Evolutionary conservation across 306 rosid species (phyloP), one percentile per base, ranked within the genome.

Genomic region (Acacia melanoxylon): DNA sequence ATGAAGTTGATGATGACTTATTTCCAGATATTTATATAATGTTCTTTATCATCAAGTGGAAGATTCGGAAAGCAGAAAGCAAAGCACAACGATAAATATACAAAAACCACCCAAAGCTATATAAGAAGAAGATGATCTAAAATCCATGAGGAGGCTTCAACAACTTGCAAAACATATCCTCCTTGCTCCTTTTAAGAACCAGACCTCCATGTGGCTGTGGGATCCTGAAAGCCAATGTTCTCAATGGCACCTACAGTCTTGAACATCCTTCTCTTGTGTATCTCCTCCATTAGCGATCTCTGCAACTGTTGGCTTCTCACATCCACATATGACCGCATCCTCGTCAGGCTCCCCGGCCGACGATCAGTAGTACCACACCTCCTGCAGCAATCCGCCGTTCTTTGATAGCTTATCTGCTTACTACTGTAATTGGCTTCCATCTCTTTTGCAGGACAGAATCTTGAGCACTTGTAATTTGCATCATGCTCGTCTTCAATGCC

Each of bases 201-300:
- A 4, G 75, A 71, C 33, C 58, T 71, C 81, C 45, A 46, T 65
- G 61, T 71, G 12, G 85, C 24, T 65, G 61, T 66, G 10, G 86
- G 94, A 25, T 85, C 79, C 20, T 83, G 89, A 78, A 88, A 94
- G 20, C 94, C 98, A 83, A 93, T 88, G 85, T 90, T 86, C 83
- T 88, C 93, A 72, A 93, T 74, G 31, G 93, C 87, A 1, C 89
- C 95, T 19, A 93, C 88, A 0, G 97, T 93, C 66, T 93, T 88
- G 72, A 74, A 91, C 86, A 88, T 48, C 42, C 94, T 78, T 74
- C 90, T 89, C 86, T 88, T 91, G 76, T 80, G 62, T 24, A 92
- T 70, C 87, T 91, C 93, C 62, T 91, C 90, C 80, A 85, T 82
- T 59, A 89, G 62, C 9, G 91, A 88, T 12, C 92, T 79, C 71